phyloP scores from a whole-genome alignment of 1,284 basidiomycete genomes.

The Microbotryum scabiosae region DNA sequence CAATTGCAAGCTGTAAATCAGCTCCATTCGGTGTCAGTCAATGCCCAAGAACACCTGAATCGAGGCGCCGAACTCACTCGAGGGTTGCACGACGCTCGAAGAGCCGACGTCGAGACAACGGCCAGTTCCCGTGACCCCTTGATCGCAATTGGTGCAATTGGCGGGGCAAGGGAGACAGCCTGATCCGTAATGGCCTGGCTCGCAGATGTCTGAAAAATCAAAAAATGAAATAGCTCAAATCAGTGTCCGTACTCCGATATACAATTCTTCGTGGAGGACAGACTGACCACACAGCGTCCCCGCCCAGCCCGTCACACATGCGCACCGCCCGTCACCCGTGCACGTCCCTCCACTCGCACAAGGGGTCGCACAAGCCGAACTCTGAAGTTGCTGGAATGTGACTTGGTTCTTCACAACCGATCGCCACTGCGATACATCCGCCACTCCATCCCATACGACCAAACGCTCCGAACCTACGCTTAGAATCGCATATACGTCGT shows the following conservation, averaged over 20 bases:
- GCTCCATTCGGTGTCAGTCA: neutral
- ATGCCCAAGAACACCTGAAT: neutral
- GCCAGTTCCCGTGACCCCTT: slow-evolving; percentile 64
- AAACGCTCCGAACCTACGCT: slow-evolving; percentile 8
- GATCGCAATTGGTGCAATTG: slow-evolving; percentile 58
- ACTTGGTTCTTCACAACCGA: slow-evolving; percentile 9
- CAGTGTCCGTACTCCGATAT: neutral
- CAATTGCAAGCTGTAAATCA: slow-evolving; percentile 61
- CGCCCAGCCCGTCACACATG: slow-evolving; percentile 61
- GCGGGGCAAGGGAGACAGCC: slow-evolving; percentile 58
- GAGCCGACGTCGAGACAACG: slow-evolving; percentile 49
- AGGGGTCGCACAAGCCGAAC: slow-evolving; percentile 36
- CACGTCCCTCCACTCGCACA: slow-evolving; percentile 64
- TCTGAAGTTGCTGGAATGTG: slow-evolving; percentile 14
- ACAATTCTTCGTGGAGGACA: too few species aligned
- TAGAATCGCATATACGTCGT: slow-evolving; percentile 15
- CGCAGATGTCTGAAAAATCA: slow-evolving; percentile 51
- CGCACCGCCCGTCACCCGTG: slow-evolving; percentile 56
- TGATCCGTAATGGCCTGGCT: slow-evolving; percentile 60
- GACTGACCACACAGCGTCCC: slow-evolving; percentile 54
- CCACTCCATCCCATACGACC: slow-evolving; percentile 27
- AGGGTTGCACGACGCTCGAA: neutral
- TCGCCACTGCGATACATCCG: slow-evolving; percentile 21
- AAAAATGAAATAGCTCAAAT: too few species aligned
- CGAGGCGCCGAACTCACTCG: slow-evolving; percentile 6